phyloP scores from a whole-genome alignment of 2,329 filamentous ascomycete species.

The Geoglossum cookeanum region DNA sequence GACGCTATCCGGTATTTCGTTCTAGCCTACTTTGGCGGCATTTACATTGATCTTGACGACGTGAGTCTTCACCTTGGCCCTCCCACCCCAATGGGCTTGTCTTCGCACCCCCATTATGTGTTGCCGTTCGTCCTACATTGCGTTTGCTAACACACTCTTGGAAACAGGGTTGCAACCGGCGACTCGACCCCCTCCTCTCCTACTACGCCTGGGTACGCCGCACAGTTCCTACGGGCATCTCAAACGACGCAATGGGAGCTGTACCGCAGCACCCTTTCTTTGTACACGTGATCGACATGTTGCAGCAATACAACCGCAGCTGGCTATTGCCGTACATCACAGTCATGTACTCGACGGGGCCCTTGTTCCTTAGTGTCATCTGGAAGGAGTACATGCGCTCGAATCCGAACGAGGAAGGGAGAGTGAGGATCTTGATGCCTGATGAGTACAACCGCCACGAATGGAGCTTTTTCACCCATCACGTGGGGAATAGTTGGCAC shows the following conservation, averaged over 20 bases:
- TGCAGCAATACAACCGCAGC: slow-evolving; percentile 47
- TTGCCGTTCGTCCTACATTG: background rate
- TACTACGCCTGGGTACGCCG: slow-evolving; percentile 53
- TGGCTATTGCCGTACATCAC: slow-evolving; percentile 58
- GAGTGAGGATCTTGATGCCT: slow-evolving; percentile 48
- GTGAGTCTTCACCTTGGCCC: slow-evolving; percentile 20
- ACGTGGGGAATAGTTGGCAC: slow-evolving; percentile 47
- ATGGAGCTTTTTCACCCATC: slow-evolving; percentile 55
- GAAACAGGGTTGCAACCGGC: slow-evolving; percentile 43
- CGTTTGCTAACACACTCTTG: too few relatives aligned
- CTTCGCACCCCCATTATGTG: slow-evolving; percentile 6
- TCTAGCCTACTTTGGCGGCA: slow-evolving; percentile 55
- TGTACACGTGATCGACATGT: slow-evolving; percentile 43
- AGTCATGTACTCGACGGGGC: slow-evolving; percentile 63
- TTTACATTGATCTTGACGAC: slow-evolving; percentile 66
- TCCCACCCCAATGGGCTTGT: background rate
- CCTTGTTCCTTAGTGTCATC: slow-evolving; percentile 55
- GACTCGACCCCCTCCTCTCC: slow-evolving; percentile 45
- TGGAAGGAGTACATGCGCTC: slow-evolving; percentile 53
- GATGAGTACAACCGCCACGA: slow-evolving; percentile 48
- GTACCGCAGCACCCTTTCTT: slow-evolving; percentile 59
- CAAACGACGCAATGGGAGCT: slow-evolving; percentile 63
- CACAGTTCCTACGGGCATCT: slow-evolving; percentile 58
- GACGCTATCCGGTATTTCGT: slow-evolving; percentile 68
- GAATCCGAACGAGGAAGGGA: slow-evolving; percentile 27